These are phyloP conservation scores for Elsinoe ampelina DNA, from an alignment of 2,329 filamentous ascomycete species.

Conservation along the genomic window DNA sequence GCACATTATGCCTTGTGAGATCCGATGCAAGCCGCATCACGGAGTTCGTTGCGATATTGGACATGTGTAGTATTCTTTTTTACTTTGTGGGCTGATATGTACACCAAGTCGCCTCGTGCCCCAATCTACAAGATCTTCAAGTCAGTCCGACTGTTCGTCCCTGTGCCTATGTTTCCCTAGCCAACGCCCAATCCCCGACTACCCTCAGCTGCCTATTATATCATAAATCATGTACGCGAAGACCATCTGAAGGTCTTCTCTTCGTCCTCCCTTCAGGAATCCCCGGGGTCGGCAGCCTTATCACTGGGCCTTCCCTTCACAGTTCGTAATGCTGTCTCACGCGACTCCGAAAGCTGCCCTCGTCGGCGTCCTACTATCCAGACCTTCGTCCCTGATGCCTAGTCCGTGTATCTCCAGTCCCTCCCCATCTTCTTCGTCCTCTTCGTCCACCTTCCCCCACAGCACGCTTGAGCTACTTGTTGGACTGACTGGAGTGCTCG, in stretches of 20 bases:
- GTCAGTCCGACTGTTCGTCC: background rate
- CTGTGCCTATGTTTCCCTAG: background rate
- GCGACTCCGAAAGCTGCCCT: conserved; percentile 6
- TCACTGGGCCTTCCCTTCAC: background rate
- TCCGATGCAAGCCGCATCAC: too few relatives aligned
- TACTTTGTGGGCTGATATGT: background rate
- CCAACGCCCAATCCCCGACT: background rate
- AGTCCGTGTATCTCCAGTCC: conserved; percentile 12
- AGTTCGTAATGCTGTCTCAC: background rate
- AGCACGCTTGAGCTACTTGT: background rate
- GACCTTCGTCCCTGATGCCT: conserved; percentile 10
- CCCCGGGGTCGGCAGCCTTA: too few relatives aligned
- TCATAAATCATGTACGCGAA: conserved; percentile 1
- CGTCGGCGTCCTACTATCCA: conserved; percentile 7
- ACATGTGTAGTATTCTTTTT: background rate
- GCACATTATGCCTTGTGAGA: too few relatives aligned
- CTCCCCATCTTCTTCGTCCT: conserved; percentile 8
- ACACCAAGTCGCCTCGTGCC: conserved; percentile 5
- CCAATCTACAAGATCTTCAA: background rate
- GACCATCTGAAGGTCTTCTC: background rate
- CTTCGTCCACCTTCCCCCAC: conserved; percentile 4
- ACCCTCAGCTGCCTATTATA: background rate
- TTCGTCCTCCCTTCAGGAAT: background rate
- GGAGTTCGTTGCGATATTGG: too few relatives aligned
- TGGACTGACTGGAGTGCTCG: background rate